phyloP scores from a whole-genome alignment of 306 rosid species.

The Fragaria ananassa region DNA sequence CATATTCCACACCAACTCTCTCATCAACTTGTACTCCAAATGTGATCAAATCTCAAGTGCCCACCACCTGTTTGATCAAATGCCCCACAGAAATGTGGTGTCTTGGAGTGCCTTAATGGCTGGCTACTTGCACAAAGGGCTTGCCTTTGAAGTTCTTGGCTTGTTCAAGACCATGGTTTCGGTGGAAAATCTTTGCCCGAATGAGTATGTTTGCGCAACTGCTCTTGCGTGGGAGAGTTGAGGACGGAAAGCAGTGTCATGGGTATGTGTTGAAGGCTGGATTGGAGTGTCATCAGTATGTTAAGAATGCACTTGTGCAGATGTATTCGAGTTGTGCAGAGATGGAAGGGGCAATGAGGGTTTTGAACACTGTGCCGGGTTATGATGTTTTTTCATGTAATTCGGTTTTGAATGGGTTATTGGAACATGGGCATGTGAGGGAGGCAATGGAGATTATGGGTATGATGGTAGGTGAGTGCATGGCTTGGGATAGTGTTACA shows the following conservation, averaged over 20 bases:
- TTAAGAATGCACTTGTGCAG: conserved; percentile 60
- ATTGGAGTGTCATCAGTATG: conserved; percentile 37
- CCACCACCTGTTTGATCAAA: conserved; percentile 11
- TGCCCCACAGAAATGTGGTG: conserved; percentile 28
- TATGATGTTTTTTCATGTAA: conserved; percentile 45
- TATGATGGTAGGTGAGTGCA: conserved; percentile 38
- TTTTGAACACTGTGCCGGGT: conserved; percentile 36
- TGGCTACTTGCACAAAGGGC: conserved; percentile 49
- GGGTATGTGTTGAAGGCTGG: conserved; percentile 52
- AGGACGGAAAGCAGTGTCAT: conserved; percentile 66
- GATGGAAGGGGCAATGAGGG: conserved; percentile 39
- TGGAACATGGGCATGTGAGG: conserved; percentile 36
- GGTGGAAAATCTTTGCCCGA: conserved; percentile 18
- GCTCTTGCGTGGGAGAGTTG: conserved; percentile 37
- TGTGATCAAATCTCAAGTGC: conserved; percentile 37
- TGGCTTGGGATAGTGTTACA: conserved; percentile 54
- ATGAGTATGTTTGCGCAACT: conserved; percentile 48
- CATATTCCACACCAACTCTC: conserved; percentile 22
- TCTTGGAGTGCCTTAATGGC: conserved; percentile 58
- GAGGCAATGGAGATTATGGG: conserved; percentile 41
- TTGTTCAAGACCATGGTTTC: background rate
- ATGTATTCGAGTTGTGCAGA: conserved; percentile 50
- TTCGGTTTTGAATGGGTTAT: conserved; percentile 42
- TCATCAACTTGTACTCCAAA: conserved; percentile 46
- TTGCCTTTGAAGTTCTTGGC: conserved; percentile 26